These are phyloP conservation scores for Cryphonectria japonica DNA, from an alignment of 2,329 filamentous ascomycete genomes.

Conservation along the genomic window DNA sequence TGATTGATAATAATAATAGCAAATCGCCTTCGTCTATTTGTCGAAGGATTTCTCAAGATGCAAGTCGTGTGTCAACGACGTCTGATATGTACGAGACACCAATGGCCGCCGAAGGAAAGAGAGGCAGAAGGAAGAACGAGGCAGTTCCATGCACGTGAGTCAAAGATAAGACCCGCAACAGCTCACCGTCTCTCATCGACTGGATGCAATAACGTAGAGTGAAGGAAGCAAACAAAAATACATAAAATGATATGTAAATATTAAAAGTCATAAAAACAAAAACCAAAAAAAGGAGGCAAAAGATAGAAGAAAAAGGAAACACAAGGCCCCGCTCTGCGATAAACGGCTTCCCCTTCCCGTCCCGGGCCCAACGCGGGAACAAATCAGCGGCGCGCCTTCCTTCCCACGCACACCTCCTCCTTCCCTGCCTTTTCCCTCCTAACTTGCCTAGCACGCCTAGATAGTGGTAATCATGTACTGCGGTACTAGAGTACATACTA, in stretches of 20 bases:
- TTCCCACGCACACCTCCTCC: neutral
- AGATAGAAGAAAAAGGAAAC: neutral
- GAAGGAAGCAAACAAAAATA: neutral
- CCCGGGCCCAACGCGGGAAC: constrained; percentile 2
- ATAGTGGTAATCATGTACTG: too few relatives aligned
- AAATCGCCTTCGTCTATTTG: neutral
- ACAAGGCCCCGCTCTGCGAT: neutral
- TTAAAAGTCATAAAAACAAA: neutral
- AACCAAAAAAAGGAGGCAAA: neutral
- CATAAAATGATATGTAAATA: neutral
- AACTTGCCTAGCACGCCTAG: neutral
- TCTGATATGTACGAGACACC: too few relatives aligned
- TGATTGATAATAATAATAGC: neutral
- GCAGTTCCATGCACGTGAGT: neutral
- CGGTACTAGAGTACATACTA: neutral
- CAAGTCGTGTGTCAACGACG: too few relatives aligned
- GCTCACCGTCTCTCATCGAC: neutral
- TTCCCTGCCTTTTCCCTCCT: neutral
- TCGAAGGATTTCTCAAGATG: too few relatives aligned
- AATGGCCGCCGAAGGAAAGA: neutral
- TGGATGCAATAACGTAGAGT: neutral
- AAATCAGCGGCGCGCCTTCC: neutral
- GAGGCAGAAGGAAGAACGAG: neutral
- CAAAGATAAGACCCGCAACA: neutral
- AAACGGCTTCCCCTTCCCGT: neutral